Evolutionary conservation across 495 filamentous ascomycete species (phyloP).

Genomic region (Margaritispora aquatica): DNA sequence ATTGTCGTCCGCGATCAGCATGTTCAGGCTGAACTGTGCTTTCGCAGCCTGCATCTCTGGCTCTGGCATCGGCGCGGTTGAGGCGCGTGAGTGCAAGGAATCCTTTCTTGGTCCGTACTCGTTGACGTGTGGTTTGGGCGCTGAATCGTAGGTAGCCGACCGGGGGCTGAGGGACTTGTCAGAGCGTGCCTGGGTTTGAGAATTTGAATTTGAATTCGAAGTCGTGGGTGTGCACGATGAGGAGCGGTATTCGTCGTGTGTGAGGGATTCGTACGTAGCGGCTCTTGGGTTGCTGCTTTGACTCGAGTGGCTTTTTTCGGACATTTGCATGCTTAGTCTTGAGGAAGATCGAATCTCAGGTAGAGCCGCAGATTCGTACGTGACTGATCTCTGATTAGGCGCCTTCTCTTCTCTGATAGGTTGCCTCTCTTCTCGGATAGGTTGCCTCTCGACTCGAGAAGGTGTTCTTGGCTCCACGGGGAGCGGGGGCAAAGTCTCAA

Average conservation of each 20-base stretch:
- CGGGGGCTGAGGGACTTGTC: not conserved
- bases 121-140: not conserved
- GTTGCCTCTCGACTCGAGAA: not conserved
- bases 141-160: not conserved
- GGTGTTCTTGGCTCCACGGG: not conserved
- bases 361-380: not conserved
- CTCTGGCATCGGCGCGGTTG: not conserved
- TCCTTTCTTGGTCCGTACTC: not conserved
- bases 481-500: not conserved
- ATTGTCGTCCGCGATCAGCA: slow-evolving; percentile 88
- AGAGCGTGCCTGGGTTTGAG: not conserved
- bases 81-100: not conserved
- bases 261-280: not conserved
- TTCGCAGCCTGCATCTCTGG: not conserved
- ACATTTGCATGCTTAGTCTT: not conserved
- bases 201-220: not conserved
- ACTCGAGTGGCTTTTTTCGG: not conserved
- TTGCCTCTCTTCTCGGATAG: not conserved
- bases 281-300: no score
- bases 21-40: slow-evolving; percentile 35
- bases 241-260: not conserved
- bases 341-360: not conserved
- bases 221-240: not conserved
- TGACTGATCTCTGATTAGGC: not conserved
- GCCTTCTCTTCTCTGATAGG: not conserved